Evolutionary conservation across 805 yeast species (phyloP), one percentile per base, ranked within the genome.

Genomic region (Cyberlindnera galapagoensis): DNA sequence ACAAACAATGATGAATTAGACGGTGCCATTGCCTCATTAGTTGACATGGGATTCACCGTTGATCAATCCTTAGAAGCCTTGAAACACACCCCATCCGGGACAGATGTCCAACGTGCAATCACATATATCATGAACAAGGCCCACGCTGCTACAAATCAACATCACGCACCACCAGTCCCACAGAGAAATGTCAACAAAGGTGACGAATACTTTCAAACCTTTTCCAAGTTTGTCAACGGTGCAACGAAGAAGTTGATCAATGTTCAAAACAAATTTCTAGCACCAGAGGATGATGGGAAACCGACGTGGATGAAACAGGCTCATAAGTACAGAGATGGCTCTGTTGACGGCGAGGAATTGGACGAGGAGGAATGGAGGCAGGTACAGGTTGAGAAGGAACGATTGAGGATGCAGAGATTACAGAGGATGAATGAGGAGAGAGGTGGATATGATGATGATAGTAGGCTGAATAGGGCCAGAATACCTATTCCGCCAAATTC

Each of bases 221-320:
- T 50, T 22, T 37, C 52, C 4, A 43, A 35, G 20, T 15, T 45
- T 8, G 31, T 51, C n/a, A 36, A 43, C 6, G 40, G 42, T 14
- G 49, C 43, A 9, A 40, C 50, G 10, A 47, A 42, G 33, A 50
- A 48, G 18, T 36, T 49, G 2, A 33, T 40, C 18, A 48, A 49
- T 16, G 41, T 36, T 6, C 64, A 61, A 9, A 70, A 63, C 34
- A 45, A 49, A 17, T 38, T 52, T 9, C 39, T 49, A 27, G 26
- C 48, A 0, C 43, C 50, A 7, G 31, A 46, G 12, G 43, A 38
- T 27, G 63, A 62, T 31, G 65, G 62, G 6, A 52, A 49, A 42
- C 94, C 94, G 0, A 74, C 78, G 2, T 84, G 94, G 94, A 78
- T 84, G 87, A 67, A 61, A 35, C 69, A 73, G 38, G 78, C 72